Conservation (phyloP, 2,329 filamentous ascomycete species). For the Seiridium cupressi region DNA sequence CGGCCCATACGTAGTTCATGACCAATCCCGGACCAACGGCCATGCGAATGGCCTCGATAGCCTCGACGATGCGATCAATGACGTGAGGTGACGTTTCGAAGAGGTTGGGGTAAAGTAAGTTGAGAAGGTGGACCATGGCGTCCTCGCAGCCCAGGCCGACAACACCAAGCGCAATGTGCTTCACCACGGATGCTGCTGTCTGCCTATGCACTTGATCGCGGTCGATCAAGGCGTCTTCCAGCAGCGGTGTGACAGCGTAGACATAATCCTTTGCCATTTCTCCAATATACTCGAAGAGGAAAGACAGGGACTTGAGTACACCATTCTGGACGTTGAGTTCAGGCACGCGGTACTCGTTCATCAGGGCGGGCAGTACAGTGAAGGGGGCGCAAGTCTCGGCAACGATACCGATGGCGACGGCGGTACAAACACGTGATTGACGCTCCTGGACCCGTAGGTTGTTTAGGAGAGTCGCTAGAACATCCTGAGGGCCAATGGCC, state of each 20-base stretch:
- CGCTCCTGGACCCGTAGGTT: conserved; percentile 96
- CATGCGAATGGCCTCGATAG: conserved; percentile 93
- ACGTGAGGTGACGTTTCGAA: conserved; percentile 98
- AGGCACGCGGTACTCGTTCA: conserved; percentile 99
- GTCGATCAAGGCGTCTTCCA: conserved; percentile 96
- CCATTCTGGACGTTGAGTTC: conserved; percentile 99
- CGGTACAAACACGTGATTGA: conserved; percentile 97
- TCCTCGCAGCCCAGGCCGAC: conserved; percentile 97
- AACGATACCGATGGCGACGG: conserved; percentile 96
- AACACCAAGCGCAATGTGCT: conserved; percentile 96
- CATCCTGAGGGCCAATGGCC: conserved; percentile 96
- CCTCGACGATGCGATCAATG: conserved; percentile 96
- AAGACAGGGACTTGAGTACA: conserved; percentile 93
- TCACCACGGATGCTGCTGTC: conserved; percentile 93
- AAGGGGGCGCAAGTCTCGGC: conserved; percentile 98
- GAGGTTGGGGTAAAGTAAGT: conserved; percentile 92
- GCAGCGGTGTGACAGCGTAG: conserved; percentile 91
- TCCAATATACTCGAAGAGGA: conserved; percentile 98
- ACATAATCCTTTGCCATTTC: conserved; percentile 99
- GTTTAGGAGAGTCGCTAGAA: conserved; percentile 91
- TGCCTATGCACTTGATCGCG: conserved; percentile 97
- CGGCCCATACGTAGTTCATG: conserved; percentile 98
- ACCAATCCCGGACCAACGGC: conserved; percentile 89
- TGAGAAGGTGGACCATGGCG: conserved; percentile 96
- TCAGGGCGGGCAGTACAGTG: conserved; percentile 94